Evolutionary conservation across 306 rosid species (phyloP).

Genomic region (Trifolium subterraneum): DNA sequence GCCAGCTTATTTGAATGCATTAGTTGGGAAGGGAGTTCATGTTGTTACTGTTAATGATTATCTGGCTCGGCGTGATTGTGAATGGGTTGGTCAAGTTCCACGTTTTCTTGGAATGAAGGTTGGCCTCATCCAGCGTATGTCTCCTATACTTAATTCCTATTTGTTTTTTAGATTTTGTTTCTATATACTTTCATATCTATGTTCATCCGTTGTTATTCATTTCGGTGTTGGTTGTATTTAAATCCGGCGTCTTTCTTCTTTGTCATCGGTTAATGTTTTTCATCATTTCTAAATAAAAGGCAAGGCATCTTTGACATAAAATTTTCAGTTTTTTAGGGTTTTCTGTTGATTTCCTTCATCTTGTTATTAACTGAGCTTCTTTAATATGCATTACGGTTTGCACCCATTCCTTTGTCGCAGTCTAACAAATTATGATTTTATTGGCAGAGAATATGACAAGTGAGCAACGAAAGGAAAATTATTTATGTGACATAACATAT

Average conservation of each 20-base stretch:
- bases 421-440: conserved; percentile 42
- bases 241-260: conserved; percentile 29
- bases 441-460: conserved; percentile 98
- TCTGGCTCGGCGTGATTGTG: conserved; percentile 94
- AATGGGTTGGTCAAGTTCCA: conserved; percentile 99
- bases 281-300: conserved; percentile 9
- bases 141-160: conserved; percentile 45
- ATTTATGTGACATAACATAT: conserved; percentile 88
- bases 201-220: conserved; percentile 18
- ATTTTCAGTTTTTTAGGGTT: conserved; percentile 16
- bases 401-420: conserved; percentile 24
- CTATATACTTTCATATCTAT: conserved; percentile 5
- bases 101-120: conserved; percentile 99
- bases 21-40: conserved; percentile 91
- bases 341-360: not conserved
- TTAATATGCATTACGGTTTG: conserved; percentile 15
- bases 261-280: not conserved
- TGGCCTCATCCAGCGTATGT: conserved; percentile 99
- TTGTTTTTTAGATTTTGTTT: conserved; percentile 15
- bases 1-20: conserved; percentile 95
- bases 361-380: conserved; percentile 13
- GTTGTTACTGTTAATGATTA: conserved; percentile 96
- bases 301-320: conserved; percentile 2
- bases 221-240: conserved; percentile 11
- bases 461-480: conserved; percentile 89